These are phyloP conservation scores for Oenanthe javanica DNA, from an alignment of 140 eudicot genomes.

Conservation along the genomic window DNA sequence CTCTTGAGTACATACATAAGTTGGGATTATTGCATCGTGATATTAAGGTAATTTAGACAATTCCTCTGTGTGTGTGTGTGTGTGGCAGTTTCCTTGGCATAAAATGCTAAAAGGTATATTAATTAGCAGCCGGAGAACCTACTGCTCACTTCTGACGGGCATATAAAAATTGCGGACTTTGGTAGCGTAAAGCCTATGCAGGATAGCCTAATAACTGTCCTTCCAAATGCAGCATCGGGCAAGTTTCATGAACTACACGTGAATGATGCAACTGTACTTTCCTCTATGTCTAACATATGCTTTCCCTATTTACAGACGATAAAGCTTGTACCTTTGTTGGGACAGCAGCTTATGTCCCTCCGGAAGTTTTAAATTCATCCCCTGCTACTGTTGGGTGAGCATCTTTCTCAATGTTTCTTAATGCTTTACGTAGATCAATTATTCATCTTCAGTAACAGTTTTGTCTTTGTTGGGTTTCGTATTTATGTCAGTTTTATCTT, in stretches of 20 bases:
- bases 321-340: constrained; percentile 97
- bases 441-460: background rate
- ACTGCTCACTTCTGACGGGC: constrained; percentile 87
- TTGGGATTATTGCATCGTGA: constrained; percentile 92
- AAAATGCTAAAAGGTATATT: constrained; percentile 24
- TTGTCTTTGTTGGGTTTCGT: constrained; percentile 15
- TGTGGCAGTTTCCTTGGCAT: background rate
- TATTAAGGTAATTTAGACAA: constrained; percentile 56
- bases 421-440: background rate
- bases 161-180: constrained; percentile 95
- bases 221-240: constrained; percentile 95
- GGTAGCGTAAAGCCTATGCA: constrained; percentile 99
- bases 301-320: constrained; percentile 44
- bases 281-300: constrained; percentile 1
- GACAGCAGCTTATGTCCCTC: constrained; percentile 99
- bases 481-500: constrained; percentile 11
- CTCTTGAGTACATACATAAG: constrained; percentile 93
- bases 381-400: constrained; percentile 92
- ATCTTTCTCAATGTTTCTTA: constrained; percentile 2
- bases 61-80: background rate
- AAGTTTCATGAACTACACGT: background rate
- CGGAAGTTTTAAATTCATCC: constrained; percentile 79
- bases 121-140: constrained; percentile 94
- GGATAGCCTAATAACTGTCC: constrained; percentile 82
- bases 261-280: background rate